These are phyloP conservation scores for Colletotrichum eremochloae DNA, from an alignment of 2,329 filamentous ascomycete genomes.

Conservation along the genomic window DNA sequence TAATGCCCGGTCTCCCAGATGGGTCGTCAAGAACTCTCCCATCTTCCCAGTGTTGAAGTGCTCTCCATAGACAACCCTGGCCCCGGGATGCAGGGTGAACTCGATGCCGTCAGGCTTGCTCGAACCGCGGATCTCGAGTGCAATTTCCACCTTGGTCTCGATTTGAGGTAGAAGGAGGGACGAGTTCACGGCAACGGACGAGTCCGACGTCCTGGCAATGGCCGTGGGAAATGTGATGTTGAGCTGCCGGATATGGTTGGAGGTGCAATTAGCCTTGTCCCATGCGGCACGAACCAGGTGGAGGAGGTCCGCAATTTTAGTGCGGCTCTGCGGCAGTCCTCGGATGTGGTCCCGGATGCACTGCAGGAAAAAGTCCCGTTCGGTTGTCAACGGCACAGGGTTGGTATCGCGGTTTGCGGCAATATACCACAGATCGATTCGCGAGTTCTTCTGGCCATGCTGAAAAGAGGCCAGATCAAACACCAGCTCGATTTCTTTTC, in stretches of 20 bases:
- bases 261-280: slow-evolving; percentile 72
- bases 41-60: slow-evolving; percentile 82
- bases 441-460: slow-evolving; percentile 59
- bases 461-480: slow-evolving; percentile 77
- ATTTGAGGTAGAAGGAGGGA: slow-evolving; percentile 74
- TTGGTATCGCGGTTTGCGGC: slow-evolving; percentile 68
- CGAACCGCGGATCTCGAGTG: slow-evolving; percentile 66
- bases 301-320: slow-evolving; percentile 70
- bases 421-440: slow-evolving; percentile 79
- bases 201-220: slow-evolving; percentile 74
- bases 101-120: slow-evolving; percentile 64
- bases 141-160: slow-evolving; percentile 76
- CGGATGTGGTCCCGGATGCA: slow-evolving; percentile 78
- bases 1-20: slow-evolving; percentile 57
- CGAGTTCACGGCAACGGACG: slow-evolving; percentile 71
- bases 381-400: slow-evolving; percentile 69
- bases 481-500: slow-evolving; percentile 78
- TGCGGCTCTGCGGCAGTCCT: slow-evolving; percentile 69
- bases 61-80: slow-evolving; percentile 81
- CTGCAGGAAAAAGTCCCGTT: slow-evolving; percentile 82
- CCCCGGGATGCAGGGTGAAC: slow-evolving; percentile 66
- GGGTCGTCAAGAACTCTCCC: slow-evolving; percentile 74
- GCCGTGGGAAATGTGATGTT: slow-evolving; percentile 75
- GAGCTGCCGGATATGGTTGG: slow-evolving; percentile 72
- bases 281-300: slow-evolving; percentile 72